phyloP scores from a whole-genome alignment of 179 eudicot genomes.

The Silene vulgaris region DNA sequence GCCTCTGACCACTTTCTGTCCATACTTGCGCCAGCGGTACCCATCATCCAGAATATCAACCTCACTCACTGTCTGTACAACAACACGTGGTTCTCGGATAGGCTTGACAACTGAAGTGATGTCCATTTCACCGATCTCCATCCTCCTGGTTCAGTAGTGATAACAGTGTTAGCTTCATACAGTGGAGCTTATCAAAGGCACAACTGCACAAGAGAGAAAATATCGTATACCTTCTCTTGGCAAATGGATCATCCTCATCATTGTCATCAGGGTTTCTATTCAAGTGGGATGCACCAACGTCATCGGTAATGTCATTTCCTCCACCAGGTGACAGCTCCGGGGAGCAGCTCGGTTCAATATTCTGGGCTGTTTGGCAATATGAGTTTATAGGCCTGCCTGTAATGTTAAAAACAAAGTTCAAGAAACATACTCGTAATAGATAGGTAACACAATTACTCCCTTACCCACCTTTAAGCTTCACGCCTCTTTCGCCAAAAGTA shows the following conservation, averaged over 20 bases:
- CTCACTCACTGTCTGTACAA: constrained; percentile 73
- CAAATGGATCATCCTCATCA: constrained; percentile 66
- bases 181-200: background rate
- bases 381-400: constrained; percentile 41
- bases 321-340: constrained; percentile 56
- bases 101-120: constrained; percentile 60
- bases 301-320: constrained; percentile 47
- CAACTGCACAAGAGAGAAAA: background rate
- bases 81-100: constrained; percentile 86
- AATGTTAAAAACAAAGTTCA: constrained; percentile 10
- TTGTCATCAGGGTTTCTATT: constrained; percentile 53
- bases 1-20: constrained; percentile 94
- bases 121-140: constrained; percentile 56
- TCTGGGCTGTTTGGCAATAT: constrained; percentile 37
- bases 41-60: constrained; percentile 94
- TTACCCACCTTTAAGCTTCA: background rate
- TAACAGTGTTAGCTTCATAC: constrained; percentile 18
- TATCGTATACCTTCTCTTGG: constrained; percentile 62
- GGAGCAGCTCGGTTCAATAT: constrained; percentile 48
- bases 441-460: background rate
- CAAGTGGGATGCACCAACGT: constrained; percentile 46
- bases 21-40: constrained; percentile 97
- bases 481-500: background rate
- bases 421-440: background rate
- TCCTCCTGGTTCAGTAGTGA: constrained; percentile 47